Evolutionary conservation across 2,329 filamentous ascomycete species (phyloP).

Genomic region (Colletotrichum sidae): DNA sequence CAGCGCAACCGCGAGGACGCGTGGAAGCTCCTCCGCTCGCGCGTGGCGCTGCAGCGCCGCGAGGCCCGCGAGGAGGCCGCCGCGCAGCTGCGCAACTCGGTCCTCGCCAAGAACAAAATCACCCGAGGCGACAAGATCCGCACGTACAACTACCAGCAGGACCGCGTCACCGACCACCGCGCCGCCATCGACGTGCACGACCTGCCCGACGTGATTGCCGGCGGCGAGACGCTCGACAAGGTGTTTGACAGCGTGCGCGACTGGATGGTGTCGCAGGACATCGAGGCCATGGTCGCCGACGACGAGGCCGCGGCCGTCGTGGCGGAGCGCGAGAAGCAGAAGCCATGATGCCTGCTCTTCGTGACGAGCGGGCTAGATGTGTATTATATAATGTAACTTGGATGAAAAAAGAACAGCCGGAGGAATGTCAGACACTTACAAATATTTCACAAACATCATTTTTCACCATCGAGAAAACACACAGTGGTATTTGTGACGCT

Average conservation of each 20-base stretch:
- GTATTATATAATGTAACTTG: conserved; percentile 8
- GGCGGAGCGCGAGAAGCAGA: conserved; percentile 34
- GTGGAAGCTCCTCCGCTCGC: conserved; percentile 85
- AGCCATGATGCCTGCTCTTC: not conserved
- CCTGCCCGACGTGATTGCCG: conserved; percentile 82
- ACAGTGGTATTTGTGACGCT: too few species aligned
- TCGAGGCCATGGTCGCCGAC: conserved; percentile 77
- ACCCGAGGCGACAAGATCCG: conserved; percentile 93
- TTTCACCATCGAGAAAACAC: too few species aligned
- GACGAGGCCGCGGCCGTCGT: conserved; percentile 55
- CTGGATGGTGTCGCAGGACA: conserved; percentile 82
- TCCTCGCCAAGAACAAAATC: conserved; percentile 83
- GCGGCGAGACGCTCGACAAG: conserved; percentile 76
- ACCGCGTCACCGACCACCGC: conserved; percentile 89
- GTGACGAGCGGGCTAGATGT: not conserved
- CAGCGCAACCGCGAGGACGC: conserved; percentile 88
- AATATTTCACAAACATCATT: too few species aligned
- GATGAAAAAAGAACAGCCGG: not conserved
- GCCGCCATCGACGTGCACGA: conserved; percentile 84
- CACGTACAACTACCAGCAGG: conserved; percentile 84
- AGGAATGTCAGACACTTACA: too few species aligned
- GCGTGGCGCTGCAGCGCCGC: conserved; percentile 81
- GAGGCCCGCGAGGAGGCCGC: conserved; percentile 88
- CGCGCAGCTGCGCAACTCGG: conserved; percentile 78
- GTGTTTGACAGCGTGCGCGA: conserved; percentile 82